Evolutionary conservation across 441 rosid species (phyloP), one percentile per base, ranked within the genome.

Genomic region (Gossypium gossypioides): DNA sequence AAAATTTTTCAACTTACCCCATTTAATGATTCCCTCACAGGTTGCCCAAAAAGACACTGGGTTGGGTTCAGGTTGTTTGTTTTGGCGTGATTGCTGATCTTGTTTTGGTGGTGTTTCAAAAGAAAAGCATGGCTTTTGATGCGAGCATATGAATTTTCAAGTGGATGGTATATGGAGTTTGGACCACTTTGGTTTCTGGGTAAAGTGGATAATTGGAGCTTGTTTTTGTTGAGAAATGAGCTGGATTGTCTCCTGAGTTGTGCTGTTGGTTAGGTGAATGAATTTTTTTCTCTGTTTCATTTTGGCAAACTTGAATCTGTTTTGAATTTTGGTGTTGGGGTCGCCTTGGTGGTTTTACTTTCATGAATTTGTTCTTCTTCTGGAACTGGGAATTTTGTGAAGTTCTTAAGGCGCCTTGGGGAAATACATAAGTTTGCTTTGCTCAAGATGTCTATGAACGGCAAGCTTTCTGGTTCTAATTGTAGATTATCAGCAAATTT

Each of bases 371-470:
- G 82, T 79, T 79, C 73, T 77, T 83, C 76, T 77, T 72, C 84
- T 69, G 78, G 81, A 77, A 76, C 77, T 80, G 82, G 87, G 70
- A 65, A 63, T 69, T 73, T 84, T 73, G 67, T 80, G 76, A 79
- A 81, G 79, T 75, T 84, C 8, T 77, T 76, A 29, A 68, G 76
- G 76, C 78, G 77, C 21, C 75, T 79, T 72, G 77, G 73, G 73
- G 81, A 78, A 76, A 69, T 77, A 55, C 76, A 76, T 19, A 74
- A 73, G 79, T 83, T 79, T 84, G 79, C 40, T 72, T 75, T 75
- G 78, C 74, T 82, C 68, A 77, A 79, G 67, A 89, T 94, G 97
- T 83, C 87, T 72, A 77, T 82, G 69, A 84, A 84, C 81, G 74
- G 84, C 77, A 81, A 86, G 81, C 81, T 83, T 18, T 81, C 86